Evolutionary conservation across 805 yeast species (phyloP), one percentile per base, ranked within the genome.

Genomic region (Saturnispora sanitii): DNA sequence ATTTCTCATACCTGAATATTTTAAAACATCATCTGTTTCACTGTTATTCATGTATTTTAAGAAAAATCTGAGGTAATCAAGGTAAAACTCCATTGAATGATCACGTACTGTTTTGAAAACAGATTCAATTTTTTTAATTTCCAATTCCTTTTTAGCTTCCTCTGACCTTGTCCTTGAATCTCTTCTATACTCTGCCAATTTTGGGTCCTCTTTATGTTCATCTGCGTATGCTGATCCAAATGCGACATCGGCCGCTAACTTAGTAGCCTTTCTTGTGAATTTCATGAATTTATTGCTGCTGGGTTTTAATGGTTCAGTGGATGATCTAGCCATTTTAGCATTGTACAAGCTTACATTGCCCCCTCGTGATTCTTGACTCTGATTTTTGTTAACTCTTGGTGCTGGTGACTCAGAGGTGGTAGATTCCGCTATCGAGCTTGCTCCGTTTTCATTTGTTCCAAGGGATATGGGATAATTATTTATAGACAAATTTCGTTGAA

Each of bases 11-110:
- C 55, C 41, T 7, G 65, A 60, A 41, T 53, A 58, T 20, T 46
- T 47, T n/a, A 60, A 36, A 0, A 61, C 54, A 40, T 60, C 65
- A 38, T 57, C 54, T 29, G 44, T 35, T 29, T 54, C 60, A 9
- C 61, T 44, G n/a, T 59, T 60, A 36, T 58, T 56, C 57, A 55
- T 54, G 33, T 55, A 58, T 33, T 58, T 53, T 27, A 53, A 28
- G 37, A 59, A 57, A 32, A 60, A 56, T 26, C 56, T 48, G 15
- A 60, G 46, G 36, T 53, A 58, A 11, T 57, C 60, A 13, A 58
- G 35, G 37, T 58, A 59, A 3, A 45, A 42, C 23, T 53, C 52
- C 40, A 50, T 38, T 4, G 52, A 49, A 33, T 45, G 48, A 23
- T 49, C 52, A n/a, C 41, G 44, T 11, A 52, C 32, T 25, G 49